These are phyloP conservation scores for Hypoxylon crocopeplum DNA, from an alignment of 495 filamentous ascomycete genomes.

Conservation along the genomic window DNA sequence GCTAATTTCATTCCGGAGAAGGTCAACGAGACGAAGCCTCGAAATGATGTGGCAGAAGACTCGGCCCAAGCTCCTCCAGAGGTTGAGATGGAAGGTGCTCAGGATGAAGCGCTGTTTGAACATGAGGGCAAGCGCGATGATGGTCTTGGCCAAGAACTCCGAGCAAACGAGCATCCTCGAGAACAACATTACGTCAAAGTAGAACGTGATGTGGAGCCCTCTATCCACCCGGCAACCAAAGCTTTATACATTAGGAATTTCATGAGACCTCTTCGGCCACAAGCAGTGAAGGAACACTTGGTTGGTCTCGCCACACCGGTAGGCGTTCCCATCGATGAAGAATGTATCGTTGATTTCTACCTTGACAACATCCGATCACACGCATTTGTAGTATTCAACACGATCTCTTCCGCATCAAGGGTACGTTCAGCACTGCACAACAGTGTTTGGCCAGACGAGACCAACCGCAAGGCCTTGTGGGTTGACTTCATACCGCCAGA, in stretches of 20 bases:
- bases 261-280: constrained; percentile 81
- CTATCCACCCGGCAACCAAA: constrained; percentile 82
- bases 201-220: constrained; percentile 61
- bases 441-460: constrained; percentile 85
- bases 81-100: constrained; percentile 16
- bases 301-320: constrained; percentile 68
- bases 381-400: constrained; percentile 76
- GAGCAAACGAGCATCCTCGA: constrained; percentile 31
- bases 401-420: constrained; percentile 72
- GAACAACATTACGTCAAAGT: constrained; percentile 45
- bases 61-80: constrained; percentile 8
- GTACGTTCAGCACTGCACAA: constrained; percentile 80
- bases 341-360: constrained; percentile 71
- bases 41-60: constrained; percentile 3
- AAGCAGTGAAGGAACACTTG: constrained; percentile 70
- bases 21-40: constrained; percentile 1
- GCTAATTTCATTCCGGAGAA: not conserved
- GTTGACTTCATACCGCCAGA: constrained; percentile 89
- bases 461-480: constrained; percentile 82
- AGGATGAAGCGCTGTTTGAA: constrained; percentile 1
- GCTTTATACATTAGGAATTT: constrained; percentile 91
- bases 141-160: constrained; percentile 9
- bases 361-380: constrained; percentile 88
- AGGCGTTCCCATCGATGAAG: constrained; percentile 53
- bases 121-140: constrained; percentile 2